Conservation (phyloP, 176 grass and related monocot species). For the Dactylis glomerata region DNA sequence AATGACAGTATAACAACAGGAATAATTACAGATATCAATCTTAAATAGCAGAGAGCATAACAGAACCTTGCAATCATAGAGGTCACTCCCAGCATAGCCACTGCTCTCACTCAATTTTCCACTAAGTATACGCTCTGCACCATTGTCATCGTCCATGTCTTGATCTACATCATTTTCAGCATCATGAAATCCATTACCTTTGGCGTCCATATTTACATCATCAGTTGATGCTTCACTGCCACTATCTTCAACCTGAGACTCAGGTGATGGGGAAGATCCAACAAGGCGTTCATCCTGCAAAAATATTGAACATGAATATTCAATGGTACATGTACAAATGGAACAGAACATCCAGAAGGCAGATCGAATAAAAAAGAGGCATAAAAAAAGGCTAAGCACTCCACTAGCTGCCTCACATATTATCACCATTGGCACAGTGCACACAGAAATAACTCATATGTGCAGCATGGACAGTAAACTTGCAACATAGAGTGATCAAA, state of each 20-base stretch:
- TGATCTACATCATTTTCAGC: constrained; percentile 89
- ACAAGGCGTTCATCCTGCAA: constrained; percentile 68
- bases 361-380: background rate
- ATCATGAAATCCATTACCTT: constrained; percentile 91
- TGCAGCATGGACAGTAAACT: background rate
- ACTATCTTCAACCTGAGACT: constrained; percentile 87
- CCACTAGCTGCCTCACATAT: background rate
- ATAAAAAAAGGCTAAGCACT: background rate
- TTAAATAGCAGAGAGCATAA: constrained; percentile 24
- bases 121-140: constrained; percentile 75
- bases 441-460: background rate
- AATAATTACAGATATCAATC: background rate
- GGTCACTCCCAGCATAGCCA: constrained; percentile 88
- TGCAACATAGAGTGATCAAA: background rate
- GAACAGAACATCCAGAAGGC: background rate
- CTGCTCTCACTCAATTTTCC: constrained; percentile 98
- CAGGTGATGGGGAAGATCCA: constrained; percentile 70
- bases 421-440: background rate
- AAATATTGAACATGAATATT: constrained; percentile 25
- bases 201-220: constrained; percentile 65
- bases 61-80: constrained; percentile 93
- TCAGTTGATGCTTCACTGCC: constrained; percentile 79
- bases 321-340: background rate
- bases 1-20: constrained; percentile 2
- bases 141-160: constrained; percentile 72